phyloP scores from a whole-genome alignment of 1,284 basidiomycete species.

The Moesziomyces parantarcticus region DNA sequence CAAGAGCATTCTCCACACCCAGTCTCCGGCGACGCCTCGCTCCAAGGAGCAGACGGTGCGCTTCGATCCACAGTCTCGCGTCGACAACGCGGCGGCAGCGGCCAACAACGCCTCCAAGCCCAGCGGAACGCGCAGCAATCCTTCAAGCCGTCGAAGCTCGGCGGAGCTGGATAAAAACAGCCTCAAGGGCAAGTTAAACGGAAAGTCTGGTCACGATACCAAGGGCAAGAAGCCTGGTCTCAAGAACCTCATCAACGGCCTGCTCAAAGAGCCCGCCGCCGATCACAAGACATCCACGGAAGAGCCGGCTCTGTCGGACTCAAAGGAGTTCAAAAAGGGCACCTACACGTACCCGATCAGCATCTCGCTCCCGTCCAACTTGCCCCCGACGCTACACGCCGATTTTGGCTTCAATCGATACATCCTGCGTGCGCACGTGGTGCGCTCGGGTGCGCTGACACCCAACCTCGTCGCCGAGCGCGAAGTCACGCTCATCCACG shows the following conservation, averaged over 20 bases:
- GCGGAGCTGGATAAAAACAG: slow-evolving; percentile 18
- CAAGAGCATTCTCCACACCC: slow-evolving; percentile 36
- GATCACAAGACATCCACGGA: slow-evolving; percentile 17
- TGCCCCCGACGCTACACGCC: slow-evolving; percentile 82
- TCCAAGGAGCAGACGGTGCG: slow-evolving; percentile 38
- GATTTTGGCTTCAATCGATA: slow-evolving; percentile 84
- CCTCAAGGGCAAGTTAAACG: slow-evolving; percentile 21
- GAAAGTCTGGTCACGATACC: slow-evolving; percentile 14
- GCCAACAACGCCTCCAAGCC: slow-evolving; percentile 1
- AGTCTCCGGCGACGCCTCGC: slow-evolving; percentile 12
- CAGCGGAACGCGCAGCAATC: slow-evolving; percentile 16
- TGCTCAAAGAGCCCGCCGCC: slow-evolving; percentile 37
- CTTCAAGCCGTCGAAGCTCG: slow-evolving; percentile 31
- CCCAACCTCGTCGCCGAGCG: slow-evolving; percentile 78
- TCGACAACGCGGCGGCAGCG: slow-evolving; percentile 16
- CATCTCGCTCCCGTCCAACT: slow-evolving; percentile 82
- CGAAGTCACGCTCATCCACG: slow-evolving; percentile 82
- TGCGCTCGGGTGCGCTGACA: slow-evolving; percentile 84
- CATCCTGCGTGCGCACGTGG: slow-evolving; percentile 83
- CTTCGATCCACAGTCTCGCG: slow-evolving; percentile 40
- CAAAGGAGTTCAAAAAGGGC: slow-evolving; percentile 91
- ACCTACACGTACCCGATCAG: slow-evolving; percentile 94
- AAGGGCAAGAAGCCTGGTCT: slow-evolving; percentile 40
- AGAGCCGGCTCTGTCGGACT: slow-evolving; percentile 70
- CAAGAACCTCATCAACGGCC: slow-evolving; percentile 46